phyloP scores from a whole-genome alignment of 1,284 basidiomycete species.

The Microbotryum lychnidis-dioicae region DNA sequence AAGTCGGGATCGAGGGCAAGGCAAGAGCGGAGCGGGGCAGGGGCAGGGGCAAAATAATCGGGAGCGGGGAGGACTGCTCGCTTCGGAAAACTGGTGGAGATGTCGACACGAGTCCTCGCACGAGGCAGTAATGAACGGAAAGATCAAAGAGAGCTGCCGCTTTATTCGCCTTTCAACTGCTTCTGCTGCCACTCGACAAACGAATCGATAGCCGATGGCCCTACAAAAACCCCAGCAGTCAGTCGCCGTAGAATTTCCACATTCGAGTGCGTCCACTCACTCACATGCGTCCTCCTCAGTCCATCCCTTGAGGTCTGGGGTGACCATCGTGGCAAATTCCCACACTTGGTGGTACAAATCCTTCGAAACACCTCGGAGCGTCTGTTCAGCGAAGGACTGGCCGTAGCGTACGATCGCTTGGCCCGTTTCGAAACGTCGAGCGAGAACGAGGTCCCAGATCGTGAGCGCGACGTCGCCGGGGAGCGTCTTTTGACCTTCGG shows the following conservation, averaged over 20 bases:
- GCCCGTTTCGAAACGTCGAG: conserved; percentile 1
- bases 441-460: conserved; percentile 7
- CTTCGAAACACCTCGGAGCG: conserved; percentile 20
- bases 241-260: not conserved
- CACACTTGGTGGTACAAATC: conserved; percentile 25
- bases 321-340: conserved; percentile 15
- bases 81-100: too few species aligned
- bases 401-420: conserved; percentile 1
- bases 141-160: too few species aligned
- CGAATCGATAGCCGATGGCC: conserved; percentile 25
- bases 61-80: too few species aligned
- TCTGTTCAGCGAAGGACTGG: conserved; percentile 17
- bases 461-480: conserved; percentile 11
- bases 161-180: not conserved
- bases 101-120: too few species aligned
- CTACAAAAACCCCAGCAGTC: conserved; percentile 1
- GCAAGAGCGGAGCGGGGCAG: too few species aligned
- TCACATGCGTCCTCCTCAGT: conserved; percentile 27
- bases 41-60: too few species aligned
- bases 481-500: conserved; percentile 21
- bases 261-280: conserved; percentile 6
- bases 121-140: too few species aligned
- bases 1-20: too few species aligned
- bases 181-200: conserved; percentile 29
- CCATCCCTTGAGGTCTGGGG: conserved; percentile 14